These are phyloP conservation scores for Aspergillus puulaauensis DNA, from an alignment of 2,329 filamentous ascomycete genomes.

Conservation along the genomic window DNA sequence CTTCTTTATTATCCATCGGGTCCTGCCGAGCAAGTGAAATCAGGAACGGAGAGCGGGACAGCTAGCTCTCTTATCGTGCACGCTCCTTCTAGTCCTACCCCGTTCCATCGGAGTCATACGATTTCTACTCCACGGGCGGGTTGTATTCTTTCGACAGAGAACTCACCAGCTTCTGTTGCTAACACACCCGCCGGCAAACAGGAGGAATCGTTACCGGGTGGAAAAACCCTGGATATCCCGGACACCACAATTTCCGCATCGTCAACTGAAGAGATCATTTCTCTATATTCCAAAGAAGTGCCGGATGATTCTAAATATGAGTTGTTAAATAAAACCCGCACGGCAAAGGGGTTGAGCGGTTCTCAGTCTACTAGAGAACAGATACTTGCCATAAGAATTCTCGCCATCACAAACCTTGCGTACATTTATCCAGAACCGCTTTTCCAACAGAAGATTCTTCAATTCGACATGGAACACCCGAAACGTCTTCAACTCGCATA, in stretches of 20 bases:
- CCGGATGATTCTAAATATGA: slow-evolving; percentile 77
- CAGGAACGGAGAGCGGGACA: slow-evolving; percentile 28
- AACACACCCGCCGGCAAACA: slow-evolving; percentile 35
- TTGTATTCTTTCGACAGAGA: slow-evolving; percentile 44
- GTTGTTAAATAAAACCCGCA: slow-evolving; percentile 76
- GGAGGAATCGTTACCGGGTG: slow-evolving; percentile 40
- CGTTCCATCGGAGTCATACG: slow-evolving; percentile 68
- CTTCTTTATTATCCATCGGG: slow-evolving; percentile 70
- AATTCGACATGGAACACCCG: slow-evolving; percentile 85
- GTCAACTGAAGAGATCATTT: slow-evolving; percentile 38
- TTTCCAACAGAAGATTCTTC: slow-evolving; percentile 84
- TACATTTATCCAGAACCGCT: slow-evolving; percentile 80
- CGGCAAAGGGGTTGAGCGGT: slow-evolving; percentile 74
- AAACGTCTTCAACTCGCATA: slow-evolving; percentile 85
- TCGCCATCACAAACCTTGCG: slow-evolving; percentile 86
- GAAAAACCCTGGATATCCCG: slow-evolving; percentile 65
- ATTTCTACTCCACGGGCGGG: slow-evolving; percentile 54
- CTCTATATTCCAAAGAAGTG: slow-evolving; percentile 58
- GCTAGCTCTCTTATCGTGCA: slow-evolving; percentile 39
- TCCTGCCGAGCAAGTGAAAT: slow-evolving; percentile 34
- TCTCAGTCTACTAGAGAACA: slow-evolving; percentile 68
- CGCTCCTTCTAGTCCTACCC: slow-evolving; percentile 70
- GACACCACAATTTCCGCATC: slow-evolving; percentile 44
- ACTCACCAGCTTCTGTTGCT: slow-evolving; percentile 52
- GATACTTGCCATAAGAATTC: slow-evolving; percentile 74